These are phyloP conservation scores for Saccharum spontaneum DNA, from an alignment of 176 grass and related monocot genomes.

Conservation along the genomic window DNA sequence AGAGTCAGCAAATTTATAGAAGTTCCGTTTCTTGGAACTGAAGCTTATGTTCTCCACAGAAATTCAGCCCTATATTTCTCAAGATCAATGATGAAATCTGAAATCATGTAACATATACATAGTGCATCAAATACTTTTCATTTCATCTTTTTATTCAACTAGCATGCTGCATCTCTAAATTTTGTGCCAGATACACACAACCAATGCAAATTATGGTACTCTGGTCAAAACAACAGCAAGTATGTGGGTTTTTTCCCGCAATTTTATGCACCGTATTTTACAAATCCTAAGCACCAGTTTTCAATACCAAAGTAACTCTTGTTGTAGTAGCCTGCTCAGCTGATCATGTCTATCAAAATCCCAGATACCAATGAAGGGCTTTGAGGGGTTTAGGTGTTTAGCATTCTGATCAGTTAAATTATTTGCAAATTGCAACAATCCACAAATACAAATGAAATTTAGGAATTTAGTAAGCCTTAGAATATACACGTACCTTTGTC, in stretches of 20 bases:
- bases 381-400: background rate
- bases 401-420: background rate
- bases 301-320: background rate
- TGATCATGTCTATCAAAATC: background rate
- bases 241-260: background rate
- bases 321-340: background rate
- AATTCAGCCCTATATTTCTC: conserved; percentile 13
- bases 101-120: background rate
- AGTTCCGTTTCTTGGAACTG: background rate
- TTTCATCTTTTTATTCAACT: conserved; percentile 19
- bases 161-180: background rate
- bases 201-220: background rate
- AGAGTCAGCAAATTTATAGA: background rate
- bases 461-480: conserved; percentile 1
- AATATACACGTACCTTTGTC: conserved; percentile 70
- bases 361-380: background rate
- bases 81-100: background rate
- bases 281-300: background rate
- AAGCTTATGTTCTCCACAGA: conserved; percentile 14
- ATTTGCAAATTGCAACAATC: background rate
- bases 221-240: background rate
- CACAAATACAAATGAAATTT: background rate
- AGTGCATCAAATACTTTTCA: background rate
- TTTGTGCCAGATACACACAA: background rate
- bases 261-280: background rate